These are phyloP conservation scores for Papiliotrema nemorosa DNA, from an alignment of 1,284 basidiomycete species.

Conservation along the genomic window DNA sequence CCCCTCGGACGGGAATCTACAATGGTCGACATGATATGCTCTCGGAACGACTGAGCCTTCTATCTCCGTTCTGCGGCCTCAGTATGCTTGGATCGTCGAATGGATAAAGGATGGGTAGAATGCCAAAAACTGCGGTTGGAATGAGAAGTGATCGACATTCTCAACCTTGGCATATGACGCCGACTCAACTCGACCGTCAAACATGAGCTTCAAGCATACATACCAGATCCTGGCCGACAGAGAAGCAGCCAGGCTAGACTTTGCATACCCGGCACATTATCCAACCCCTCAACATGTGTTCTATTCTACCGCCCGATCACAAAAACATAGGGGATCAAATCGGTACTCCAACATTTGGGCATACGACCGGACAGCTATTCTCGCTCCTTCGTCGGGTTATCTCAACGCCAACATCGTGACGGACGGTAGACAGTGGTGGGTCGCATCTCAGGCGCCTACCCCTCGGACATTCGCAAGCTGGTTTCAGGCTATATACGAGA, in stretches of 20 bases:
- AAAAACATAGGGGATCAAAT: conserved; percentile 21
- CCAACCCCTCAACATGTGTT: conserved; percentile 13
- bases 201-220: conserved; percentile 1
- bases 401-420: conserved; percentile 43
- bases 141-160: background rate
- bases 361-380: conserved; percentile 41
- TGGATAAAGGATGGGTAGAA: background rate
- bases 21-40: conserved; percentile 42
- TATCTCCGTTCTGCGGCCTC: background rate
- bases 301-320: conserved; percentile 29
- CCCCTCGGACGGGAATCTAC: conserved; percentile 46
- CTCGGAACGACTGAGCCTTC: background rate
- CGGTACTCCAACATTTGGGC: conserved; percentile 42
- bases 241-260: conserved; percentile 3
- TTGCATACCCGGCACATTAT: background rate
- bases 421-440: conserved; percentile 34
- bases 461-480: conserved; percentile 32
- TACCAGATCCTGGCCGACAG: conserved; percentile 8
- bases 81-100: too few relatives aligned
- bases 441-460: conserved; percentile 43
- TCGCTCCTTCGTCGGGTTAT: conserved; percentile 21
- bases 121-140: background rate
- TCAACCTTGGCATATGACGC: background rate
- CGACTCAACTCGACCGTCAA: background rate
- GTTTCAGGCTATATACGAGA: conserved; percentile 31